Evolutionary conservation across 2,329 filamentous ascomycete species (phyloP), one percentile per base, ranked within the genome.

Genomic region (Exophiala calicioides): DNA sequence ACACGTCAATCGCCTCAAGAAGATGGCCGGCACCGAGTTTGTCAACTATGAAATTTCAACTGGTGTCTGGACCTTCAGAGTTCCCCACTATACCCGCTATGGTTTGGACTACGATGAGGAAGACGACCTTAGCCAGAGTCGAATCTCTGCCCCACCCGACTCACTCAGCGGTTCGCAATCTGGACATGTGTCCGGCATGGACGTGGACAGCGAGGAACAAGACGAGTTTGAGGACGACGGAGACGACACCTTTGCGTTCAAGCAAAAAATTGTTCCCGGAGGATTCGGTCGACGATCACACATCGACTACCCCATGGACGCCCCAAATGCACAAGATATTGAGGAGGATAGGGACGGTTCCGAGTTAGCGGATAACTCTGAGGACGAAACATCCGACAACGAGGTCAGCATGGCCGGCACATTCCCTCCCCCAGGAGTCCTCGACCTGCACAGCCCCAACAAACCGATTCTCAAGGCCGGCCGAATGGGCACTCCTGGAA

Each of bases 51-150:
- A 94, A 55, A 74, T 77, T 47, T 77, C 88, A 1, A 90, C 83
- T 41, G 93, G 91, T 41, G 79, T 87, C 35, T 98, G 94, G 94
- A 80, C 81, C 10, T 98, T 98, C 72, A 82, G 76, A 7, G 93
- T 98, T n/a, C 84, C 91, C 61, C 93, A 98, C 67, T 98, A 94
- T 67, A 97, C 91, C 1, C 95, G 90, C 1, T 98, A 98, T 63
- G 90, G 87, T 30, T 77, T 97, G 43, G 86, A 91, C 55, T 88
- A 88, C 41, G 87, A 90, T 33, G 85, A 88, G 20, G 84, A 87
- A 39, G 82, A 84, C 35, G 75, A 75, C 23, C 61, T 59, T 49
- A 62, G 62, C 59, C 69, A 75, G 61, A 78, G 74, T 67, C 71
- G 70, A 52, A 64, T 76, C 44, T 75, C 70, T 67, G 70, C 67